Evolutionary conservation across 2,329 filamentous ascomycete species (phyloP).

Genomic region (Geoglossum cookeanum): DNA sequence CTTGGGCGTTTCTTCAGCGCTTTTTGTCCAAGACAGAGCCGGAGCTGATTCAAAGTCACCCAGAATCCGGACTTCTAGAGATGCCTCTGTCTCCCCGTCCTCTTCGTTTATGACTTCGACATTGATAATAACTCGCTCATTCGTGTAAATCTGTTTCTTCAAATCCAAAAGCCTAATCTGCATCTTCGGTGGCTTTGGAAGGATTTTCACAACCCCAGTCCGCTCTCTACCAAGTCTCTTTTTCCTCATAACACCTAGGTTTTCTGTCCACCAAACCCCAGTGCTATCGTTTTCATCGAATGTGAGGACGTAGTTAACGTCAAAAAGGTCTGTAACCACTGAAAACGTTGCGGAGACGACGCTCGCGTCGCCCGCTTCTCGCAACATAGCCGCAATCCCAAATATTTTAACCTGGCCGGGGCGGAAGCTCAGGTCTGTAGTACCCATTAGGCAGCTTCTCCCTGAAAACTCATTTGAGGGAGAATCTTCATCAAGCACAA

Average conservation of each 20-base stretch:
- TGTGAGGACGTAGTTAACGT: slow-evolving; percentile 44
- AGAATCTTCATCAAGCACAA: not conserved
- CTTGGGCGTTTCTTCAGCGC: slow-evolving; percentile 12
- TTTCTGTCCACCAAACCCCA: slow-evolving; percentile 5
- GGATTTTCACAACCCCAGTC: slow-evolving; percentile 40
- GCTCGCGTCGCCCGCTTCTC: slow-evolving; percentile 62
- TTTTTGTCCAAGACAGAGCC: slow-evolving; percentile 27
- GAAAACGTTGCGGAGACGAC: slow-evolving; percentile 43
- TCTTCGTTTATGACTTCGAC: slow-evolving; percentile 67
- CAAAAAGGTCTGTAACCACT: slow-evolving; percentile 45
- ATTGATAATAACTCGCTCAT: slow-evolving; percentile 51
- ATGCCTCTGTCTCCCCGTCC: slow-evolving; percentile 55
- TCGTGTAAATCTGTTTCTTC: slow-evolving; percentile 61
- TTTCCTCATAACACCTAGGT: not conserved
- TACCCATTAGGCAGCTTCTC: slow-evolving; percentile 28
- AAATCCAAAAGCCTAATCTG: slow-evolving; percentile 47
- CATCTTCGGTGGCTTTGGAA: slow-evolving; percentile 84
- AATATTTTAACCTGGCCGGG: slow-evolving; percentile 52
- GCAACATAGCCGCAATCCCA: slow-evolving; percentile 51
- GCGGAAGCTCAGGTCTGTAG: slow-evolving; percentile 42
- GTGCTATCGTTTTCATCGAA: slow-evolving; percentile 18
- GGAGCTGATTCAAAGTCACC: slow-evolving; percentile 32
- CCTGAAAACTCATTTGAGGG: not conserved
- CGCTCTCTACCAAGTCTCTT: slow-evolving; percentile 2
- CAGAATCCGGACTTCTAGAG: slow-evolving; percentile 47